Percentiles rank a stretch among this genome's conserved stretches.
phyloP scores from a whole-genome alignment of 495 filamentous ascomycete species.

The Talaromyces trachyspermus region DNA sequence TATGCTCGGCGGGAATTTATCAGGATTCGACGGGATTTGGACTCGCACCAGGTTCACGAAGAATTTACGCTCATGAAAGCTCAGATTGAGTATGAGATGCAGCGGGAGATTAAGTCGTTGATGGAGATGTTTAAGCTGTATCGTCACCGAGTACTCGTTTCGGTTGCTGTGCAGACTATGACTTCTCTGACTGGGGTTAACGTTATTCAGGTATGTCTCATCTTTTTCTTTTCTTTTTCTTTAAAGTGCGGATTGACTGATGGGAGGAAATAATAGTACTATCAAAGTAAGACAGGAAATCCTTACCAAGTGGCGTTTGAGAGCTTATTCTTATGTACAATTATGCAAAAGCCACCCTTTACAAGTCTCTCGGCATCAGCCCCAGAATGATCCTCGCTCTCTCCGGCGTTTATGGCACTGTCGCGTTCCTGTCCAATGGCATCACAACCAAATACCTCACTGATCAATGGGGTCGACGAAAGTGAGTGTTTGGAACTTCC shows the following conservation, averaged over 20 bases:
- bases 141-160: conserved; percentile 44
- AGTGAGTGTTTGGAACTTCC: conserved; percentile 22
- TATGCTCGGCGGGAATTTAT: conserved; percentile 42
- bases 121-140: conserved; percentile 46
- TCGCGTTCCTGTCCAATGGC: conserved; percentile 46
- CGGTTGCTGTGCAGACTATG: conserved; percentile 52
- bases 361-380: conserved; percentile 48
- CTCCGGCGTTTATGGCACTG: conserved; percentile 48
- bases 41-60: conserved; percentile 39
- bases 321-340: no score
- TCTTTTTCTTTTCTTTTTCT: background rate
- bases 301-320: no score
- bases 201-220: conserved; percentile 42
- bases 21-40: conserved; percentile 41
- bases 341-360: conserved; percentile 35
- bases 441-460: conserved; percentile 47
- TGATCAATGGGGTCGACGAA: conserved; percentile 54
- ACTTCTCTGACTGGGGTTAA: conserved; percentile 51
- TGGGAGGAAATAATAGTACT: no score
- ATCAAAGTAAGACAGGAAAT: conserved; percentile 47
- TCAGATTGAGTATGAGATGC: conserved; percentile 56
- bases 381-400: conserved; percentile 45
- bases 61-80: conserved; percentile 49
- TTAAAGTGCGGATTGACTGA: no score
- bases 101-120: conserved; percentile 45